phyloP scores from a whole-genome alignment of 179 eudicot species.

The Camellia oleifera region DNA sequence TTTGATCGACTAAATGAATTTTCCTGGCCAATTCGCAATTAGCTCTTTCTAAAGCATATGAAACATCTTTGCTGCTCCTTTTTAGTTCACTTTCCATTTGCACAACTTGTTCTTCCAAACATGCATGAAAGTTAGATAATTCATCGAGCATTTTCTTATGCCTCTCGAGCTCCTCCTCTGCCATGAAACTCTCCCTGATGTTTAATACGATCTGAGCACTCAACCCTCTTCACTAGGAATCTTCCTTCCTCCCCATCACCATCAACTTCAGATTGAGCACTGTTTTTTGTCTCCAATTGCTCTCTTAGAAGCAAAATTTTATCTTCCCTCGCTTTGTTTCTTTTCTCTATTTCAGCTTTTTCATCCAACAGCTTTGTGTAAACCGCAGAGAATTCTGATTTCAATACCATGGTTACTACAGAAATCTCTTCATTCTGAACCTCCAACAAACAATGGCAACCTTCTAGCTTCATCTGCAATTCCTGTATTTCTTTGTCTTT shows the following conservation, averaged over 20 bases:
- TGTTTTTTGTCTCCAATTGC: conserved; percentile 30
- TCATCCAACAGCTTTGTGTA: conserved; percentile 31
- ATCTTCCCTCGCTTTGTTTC: conserved; percentile 22
- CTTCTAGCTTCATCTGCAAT: conserved; percentile 43
- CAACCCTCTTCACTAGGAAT: conserved; percentile 34
- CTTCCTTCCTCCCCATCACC: conserved; percentile 32
- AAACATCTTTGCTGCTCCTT: conserved; percentile 25
- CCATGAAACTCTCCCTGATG: conserved; percentile 25
- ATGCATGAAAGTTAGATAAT: conserved; percentile 35
- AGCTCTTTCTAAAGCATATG: conserved; percentile 35
- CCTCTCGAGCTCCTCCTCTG: conserved; percentile 35
- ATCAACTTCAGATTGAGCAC: conserved; percentile 24
- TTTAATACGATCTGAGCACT: conserved; percentile 33
- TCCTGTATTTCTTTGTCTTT: conserved; percentile 37
- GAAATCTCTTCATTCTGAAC: conserved; percentile 57
- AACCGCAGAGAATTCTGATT: conserved; percentile 41
- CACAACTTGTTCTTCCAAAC: conserved; percentile 40
- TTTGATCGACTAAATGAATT: conserved; percentile 30
- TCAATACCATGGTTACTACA: conserved; percentile 34
- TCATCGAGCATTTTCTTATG: conserved; percentile 46
- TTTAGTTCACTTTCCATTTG: conserved; percentile 44
- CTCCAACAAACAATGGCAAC: conserved; percentile 34
- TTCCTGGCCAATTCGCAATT: conserved; percentile 28
- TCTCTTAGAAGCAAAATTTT: conserved; percentile 19
- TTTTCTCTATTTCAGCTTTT: conserved; percentile 30